These are phyloP conservation scores for Rhizopogon vulgaris DNA, from an alignment of 768 basidiomycete genomes.

Conservation along the genomic window DNA sequence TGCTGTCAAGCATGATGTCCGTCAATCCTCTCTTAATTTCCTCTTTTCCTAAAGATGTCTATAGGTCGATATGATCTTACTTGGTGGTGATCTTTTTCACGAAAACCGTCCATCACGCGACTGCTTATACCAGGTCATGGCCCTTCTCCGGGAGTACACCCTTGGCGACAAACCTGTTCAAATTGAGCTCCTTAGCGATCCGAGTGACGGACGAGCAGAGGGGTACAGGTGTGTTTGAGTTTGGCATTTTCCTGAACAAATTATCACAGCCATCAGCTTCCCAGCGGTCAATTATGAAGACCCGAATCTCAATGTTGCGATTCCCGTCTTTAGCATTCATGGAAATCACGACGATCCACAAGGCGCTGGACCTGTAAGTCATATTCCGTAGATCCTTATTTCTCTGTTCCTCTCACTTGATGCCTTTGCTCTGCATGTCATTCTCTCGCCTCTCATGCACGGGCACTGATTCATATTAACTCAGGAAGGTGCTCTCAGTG, in stretches of 20 bases:
- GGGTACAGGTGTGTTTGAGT: slow-evolving; percentile 66
- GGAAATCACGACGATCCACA: slow-evolving; percentile 99
- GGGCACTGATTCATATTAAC: not conserved
- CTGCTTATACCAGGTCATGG: slow-evolving; percentile 83
- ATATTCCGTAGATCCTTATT: not conserved
- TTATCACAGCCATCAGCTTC: slow-evolving; percentile 48
- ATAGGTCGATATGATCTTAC: slow-evolving; percentile 92
- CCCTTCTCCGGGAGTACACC: slow-evolving; percentile 85
- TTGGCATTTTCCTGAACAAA: not conserved
- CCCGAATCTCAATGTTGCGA: slow-evolving; percentile 86
- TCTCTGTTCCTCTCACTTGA: not conserved
- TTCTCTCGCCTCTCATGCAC: not conserved
- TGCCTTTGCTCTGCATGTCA: not conserved
- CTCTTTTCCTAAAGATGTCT: not conserved
- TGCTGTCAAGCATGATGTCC: slow-evolving; percentile 80
- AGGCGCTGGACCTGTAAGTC: slow-evolving; percentile 80
- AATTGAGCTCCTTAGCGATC: slow-evolving; percentile 88
- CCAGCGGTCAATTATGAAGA: slow-evolving; percentile 98
- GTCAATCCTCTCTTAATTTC: slow-evolving; percentile 20
- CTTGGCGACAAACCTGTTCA: slow-evolving; percentile 85
- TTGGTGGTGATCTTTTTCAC: slow-evolving; percentile 96
- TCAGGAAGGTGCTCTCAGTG: slow-evolving; percentile 92
- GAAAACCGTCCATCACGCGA: slow-evolving; percentile 94
- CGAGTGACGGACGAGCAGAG: slow-evolving; percentile 80
- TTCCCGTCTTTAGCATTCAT: slow-evolving; percentile 99